Evolutionary conservation across 441 rosid genomes (phyloP).

Genomic region (Syzygium malaccense): DNA sequence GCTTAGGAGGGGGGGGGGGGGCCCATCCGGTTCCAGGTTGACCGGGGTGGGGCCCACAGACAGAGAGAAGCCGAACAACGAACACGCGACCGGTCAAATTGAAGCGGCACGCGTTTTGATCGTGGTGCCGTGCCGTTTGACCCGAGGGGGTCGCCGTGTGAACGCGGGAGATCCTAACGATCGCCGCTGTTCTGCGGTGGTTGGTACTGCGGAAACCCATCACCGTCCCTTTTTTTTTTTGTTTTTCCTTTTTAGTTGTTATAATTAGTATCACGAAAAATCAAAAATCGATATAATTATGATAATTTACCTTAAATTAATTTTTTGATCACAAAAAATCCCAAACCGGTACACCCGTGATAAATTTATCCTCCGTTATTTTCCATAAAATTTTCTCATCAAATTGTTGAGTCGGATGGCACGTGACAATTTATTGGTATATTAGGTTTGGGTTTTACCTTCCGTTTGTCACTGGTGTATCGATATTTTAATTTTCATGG

Average conservation of each 20-base stretch:
- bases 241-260: rapidly evolving
- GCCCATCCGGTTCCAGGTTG: background rate
- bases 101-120: background rate
- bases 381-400: too few species aligned
- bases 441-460: too few species aligned
- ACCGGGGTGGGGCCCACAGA: background rate
- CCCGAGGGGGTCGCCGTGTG: background rate
- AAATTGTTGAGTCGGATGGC: too few species aligned
- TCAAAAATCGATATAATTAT: too few species aligned
- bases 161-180: background rate
- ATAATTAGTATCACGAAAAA: too few species aligned
- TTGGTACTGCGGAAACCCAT: background rate
- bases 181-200: background rate
- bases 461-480: too few species aligned
- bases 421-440: too few species aligned
- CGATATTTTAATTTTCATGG: too few species aligned
- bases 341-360: too few species aligned
- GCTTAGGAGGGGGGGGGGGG: background rate
- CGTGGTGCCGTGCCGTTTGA: background rate
- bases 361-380: too few species aligned
- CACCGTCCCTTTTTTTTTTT: background rate
- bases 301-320: too few species aligned
- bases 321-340: too few species aligned
- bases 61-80: background rate
- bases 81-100: background rate